Evolutionary conservation across 2,329 filamentous ascomycete genomes (phyloP).

Genomic region (Capronia coronata): DNA sequence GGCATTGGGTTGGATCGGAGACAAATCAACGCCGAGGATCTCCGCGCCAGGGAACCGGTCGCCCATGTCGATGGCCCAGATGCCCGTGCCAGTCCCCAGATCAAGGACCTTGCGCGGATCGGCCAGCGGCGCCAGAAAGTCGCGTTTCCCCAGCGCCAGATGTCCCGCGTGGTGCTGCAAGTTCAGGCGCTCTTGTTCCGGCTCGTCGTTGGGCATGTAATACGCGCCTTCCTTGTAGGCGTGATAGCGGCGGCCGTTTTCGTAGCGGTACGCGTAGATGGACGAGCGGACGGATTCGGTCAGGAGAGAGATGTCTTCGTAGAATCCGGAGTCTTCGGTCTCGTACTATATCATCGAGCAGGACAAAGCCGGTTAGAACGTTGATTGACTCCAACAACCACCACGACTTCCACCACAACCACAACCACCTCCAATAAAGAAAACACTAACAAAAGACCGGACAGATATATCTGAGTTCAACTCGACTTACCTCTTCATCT

Average conservation of each 20-base stretch:
- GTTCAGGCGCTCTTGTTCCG: conserved; percentile 39
- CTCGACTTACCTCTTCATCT: too few relatives aligned
- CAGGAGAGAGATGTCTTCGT: conserved; percentile 9
- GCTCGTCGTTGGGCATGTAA: conserved; percentile 40
- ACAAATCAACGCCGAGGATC: conserved; percentile 25
- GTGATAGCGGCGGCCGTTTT: conserved; percentile 35
- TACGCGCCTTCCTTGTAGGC: conserved; percentile 36
- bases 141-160: conserved; percentile 1
- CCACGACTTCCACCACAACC: too few relatives aligned
- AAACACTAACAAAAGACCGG: too few relatives aligned
- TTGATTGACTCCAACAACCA: too few relatives aligned
- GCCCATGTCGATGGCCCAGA: conserved; percentile 36
- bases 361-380: too few relatives aligned
- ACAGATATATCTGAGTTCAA: too few relatives aligned
- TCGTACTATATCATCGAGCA: too few relatives aligned
- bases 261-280: conserved; percentile 27
- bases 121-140: not conserved
- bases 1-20: conserved; percentile 17
- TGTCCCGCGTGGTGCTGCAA: conserved; percentile 34
- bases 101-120: conserved; percentile 30
- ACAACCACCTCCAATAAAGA: too few relatives aligned
- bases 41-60: conserved; percentile 30
- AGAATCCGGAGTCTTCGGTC: conserved; percentile 15
- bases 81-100: conserved; percentile 34
- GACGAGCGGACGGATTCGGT: conserved; percentile 14